Percentiles rank a stretch among this genome's conserved stretches.
phyloP scores from a whole-genome alignment of 768 basidiomycete species.

The Pleurotus salmoneostramineus region DNA sequence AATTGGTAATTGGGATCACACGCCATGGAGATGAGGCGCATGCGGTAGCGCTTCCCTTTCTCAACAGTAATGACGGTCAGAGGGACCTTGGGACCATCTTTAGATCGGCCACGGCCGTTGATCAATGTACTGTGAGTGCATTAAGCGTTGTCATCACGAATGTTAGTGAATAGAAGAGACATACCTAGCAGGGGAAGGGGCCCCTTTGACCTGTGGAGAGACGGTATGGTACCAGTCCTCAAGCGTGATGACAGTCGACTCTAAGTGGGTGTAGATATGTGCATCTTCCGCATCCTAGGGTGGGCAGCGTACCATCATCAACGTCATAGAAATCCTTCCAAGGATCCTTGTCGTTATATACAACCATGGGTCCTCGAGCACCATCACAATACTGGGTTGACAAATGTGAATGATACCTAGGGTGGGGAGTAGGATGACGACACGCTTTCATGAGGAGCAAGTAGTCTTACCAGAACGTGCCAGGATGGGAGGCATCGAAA shows the following conservation, averaged over 20 bases:
- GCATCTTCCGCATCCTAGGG: not conserved
- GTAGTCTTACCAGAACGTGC: conserved; percentile 11
- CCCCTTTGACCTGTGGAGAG: conserved; percentile 12
- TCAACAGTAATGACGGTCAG: conserved; percentile 36
- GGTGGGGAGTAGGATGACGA: conserved; percentile 17
- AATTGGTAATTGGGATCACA: conserved; percentile 39
- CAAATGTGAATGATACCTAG: conserved; percentile 33
- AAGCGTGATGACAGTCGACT: conserved; percentile 40
- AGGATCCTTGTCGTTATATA: conserved; percentile 20
- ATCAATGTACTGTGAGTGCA: conserved; percentile 30
- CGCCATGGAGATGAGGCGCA: conserved; percentile 43
- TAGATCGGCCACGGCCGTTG: conserved; percentile 41
- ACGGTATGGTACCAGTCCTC: conserved; percentile 31
- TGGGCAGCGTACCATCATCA: conserved; percentile 5
- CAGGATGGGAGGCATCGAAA: not conserved
- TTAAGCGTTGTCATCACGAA: conserved; percentile 4
- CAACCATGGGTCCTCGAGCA: conserved; percentile 29
- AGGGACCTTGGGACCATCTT: conserved; percentile 26
- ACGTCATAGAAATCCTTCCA: conserved; percentile 15
- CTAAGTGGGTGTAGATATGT: conserved; percentile 15
- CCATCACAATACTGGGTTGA: conserved; percentile 35
- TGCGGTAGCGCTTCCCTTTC: conserved; percentile 39
- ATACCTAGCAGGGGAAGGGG: conserved; percentile 19
- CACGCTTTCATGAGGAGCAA: conserved; percentile 16
- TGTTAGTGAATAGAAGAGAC: conserved; percentile 15